Conservation (phyloP, 2,329 filamentous ascomycete genomes). For the Lecanoromycetidae sp. region DNA sequence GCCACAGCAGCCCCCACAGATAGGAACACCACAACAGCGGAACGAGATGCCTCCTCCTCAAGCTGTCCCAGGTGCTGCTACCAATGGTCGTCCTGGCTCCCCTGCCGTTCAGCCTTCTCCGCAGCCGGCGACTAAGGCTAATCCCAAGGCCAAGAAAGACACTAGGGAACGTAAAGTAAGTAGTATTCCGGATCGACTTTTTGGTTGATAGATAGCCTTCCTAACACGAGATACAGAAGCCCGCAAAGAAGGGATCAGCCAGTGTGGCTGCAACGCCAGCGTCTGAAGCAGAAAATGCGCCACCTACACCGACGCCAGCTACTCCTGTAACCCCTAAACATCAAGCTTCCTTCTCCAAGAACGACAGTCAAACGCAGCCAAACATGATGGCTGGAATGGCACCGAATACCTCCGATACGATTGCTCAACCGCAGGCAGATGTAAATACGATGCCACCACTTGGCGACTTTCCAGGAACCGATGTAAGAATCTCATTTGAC, state of each 20-base stretch:
- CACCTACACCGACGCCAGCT: constrained; percentile 36
- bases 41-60: constrained; percentile 40
- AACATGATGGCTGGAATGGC: constrained; percentile 27
- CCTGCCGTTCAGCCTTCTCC: constrained; percentile 49
- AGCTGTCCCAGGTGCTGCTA: constrained; percentile 30
- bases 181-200: not conserved
- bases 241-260: constrained; percentile 32
- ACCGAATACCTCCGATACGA: constrained; percentile 26
- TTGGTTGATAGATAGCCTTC: not conserved
- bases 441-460: constrained; percentile 10
- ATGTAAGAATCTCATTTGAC: constrained; percentile 14
- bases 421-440: constrained; percentile 18
- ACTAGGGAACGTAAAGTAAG: constrained; percentile 36
- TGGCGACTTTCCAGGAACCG: not conserved
- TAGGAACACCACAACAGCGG: constrained; percentile 47
- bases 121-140: constrained; percentile 45
- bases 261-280: constrained; percentile 32
- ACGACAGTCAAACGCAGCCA: constrained; percentile 25
- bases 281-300: constrained; percentile 34
- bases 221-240: constrained; percentile 24
- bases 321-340: constrained; percentile 38
- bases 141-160: constrained; percentile 47
- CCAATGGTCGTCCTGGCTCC: constrained; percentile 32
- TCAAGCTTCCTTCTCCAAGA: constrained; percentile 31
- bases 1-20: constrained; percentile 21